A percentile compares a stretch with the other conserved stretches of the same genome.
phyloP scores from a whole-genome alignment of 2,329 filamentous ascomycete genomes.

The Shiraia sp. region DNA sequence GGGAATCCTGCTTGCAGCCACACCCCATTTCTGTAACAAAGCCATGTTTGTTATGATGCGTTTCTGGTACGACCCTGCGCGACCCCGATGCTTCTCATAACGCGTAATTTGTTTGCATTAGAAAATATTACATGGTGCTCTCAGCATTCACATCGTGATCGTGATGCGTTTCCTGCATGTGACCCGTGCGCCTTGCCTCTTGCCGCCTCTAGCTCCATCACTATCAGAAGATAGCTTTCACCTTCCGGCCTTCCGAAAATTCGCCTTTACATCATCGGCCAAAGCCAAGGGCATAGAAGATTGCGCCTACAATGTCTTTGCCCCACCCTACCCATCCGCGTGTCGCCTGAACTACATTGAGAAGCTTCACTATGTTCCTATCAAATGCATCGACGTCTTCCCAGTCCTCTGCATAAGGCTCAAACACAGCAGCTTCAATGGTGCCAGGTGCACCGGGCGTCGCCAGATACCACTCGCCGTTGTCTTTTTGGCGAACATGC shows the following conservation, averaged over 20 bases:
- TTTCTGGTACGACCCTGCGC: no score
- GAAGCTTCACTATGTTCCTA: constrained; percentile 55
- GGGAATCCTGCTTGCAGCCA: no score
- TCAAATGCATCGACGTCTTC: constrained; percentile 61
- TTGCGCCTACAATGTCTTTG: constrained; percentile 43
- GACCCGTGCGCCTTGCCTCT: no score
- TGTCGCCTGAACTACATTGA: constrained; percentile 56
- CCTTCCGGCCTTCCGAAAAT: neutral
- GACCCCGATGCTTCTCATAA: no score
- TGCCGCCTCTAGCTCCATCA: no score
- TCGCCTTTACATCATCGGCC: constrained; percentile 6
- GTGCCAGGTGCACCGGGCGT: constrained; percentile 31
- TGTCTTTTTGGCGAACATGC: constrained; percentile 49
- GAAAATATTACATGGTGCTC: no score
- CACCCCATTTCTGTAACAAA: no score
- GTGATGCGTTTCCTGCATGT: no score
- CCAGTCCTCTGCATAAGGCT: constrained; percentile 64
- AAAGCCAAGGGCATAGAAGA: constrained; percentile 30
- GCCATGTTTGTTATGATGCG: no score
- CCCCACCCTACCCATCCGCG: constrained; percentile 60
- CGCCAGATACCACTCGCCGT: constrained; percentile 36
- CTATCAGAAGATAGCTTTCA: no score
- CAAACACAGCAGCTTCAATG: constrained; percentile 58
- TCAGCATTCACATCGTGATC: no score
- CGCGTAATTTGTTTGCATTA: no score